Base-by-base conservation (phyloP, 2,329 filamentous ascomycete genomes). In the Basipetospora sp. region DNA sequence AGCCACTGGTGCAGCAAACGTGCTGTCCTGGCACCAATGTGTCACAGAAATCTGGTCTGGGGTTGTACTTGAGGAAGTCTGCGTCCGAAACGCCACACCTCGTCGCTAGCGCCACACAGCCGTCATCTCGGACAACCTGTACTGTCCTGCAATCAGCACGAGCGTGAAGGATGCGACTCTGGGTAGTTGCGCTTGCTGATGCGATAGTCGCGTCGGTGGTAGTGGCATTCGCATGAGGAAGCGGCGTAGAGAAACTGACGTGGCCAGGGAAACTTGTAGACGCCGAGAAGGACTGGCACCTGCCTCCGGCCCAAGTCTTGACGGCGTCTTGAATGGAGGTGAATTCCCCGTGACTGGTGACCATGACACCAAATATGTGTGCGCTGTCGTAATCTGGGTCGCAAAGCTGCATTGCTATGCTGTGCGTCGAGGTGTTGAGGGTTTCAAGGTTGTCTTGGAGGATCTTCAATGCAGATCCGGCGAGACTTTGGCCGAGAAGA, bases 1-100 rank as follows among this genome's bases (percentile, higher is more conserved):
- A 40, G 5, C 50, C 56, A 2, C 43, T 29, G 3, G 48, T 52
- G 40, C 60, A 65, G 46, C 58, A 65, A 4, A 62, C 52, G 13
- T 48, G 40, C 39, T 63, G 50, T 2, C 47, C 47, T 0, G 45
- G 34, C n/a, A 32, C 34, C 5, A 62, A 45, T 0, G 43, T 49
- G 4, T 35, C 36, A 26, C 51, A 58, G 0, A 54, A 27, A 39
- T 50, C 51, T n/a, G n/a, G n/a, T n/a, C n/a, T n/a, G 15, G 46
- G 18, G 42, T 67, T 66, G 44, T 54, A 62, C 35, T 57, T 54
- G n/a, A 42, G 52, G 31, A 65, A 58, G 31, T 65, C 49, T 9
- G 45, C 34, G 2, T 44, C 43, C 0, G 55, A 54, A 10, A 67
- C 58, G 4, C 57, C 54, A 37, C 62, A 67, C 28, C 48, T 48